Base-by-base conservation (phyloP, 192 early-diverging fungal species). In the Endogone sp. region DNA sequence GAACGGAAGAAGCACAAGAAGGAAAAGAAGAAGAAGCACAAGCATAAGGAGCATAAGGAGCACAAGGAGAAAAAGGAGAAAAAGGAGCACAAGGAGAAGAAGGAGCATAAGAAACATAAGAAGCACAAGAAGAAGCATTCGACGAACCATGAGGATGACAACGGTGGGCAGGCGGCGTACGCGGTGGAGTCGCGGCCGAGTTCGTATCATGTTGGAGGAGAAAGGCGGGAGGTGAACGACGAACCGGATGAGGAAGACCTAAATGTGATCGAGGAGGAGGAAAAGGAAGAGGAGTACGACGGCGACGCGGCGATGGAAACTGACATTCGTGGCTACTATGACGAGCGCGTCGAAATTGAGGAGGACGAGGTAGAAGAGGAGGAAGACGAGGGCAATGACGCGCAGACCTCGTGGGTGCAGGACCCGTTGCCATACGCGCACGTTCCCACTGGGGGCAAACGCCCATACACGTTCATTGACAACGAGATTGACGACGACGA, bases 311-410 rank as follows among this genome's bases (percentile, higher is more conserved):
- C 24, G 37, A 49, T 49, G 37, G 37, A 0, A 8, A 60, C 59
- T 21, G 22, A 28, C 6, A 28, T 16, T 60, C 27, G 59, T 6
- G 59, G 2, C 6, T 60, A 26, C 59, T 60, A 23, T 2, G 59
- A 28, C 1, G 59, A 23, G 1, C 22, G 27, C 2, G 59, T 23
- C 21, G 22, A 28, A 26, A 60, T 60, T 28, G 24, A 23, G 22
- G 67, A 70, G 37, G 69, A 78, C 29, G 74, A 75, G 58, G 71
- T 68, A 29, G 74, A 75, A 27, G 74, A 78, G 56, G 66, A 72
- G 54, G 74, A 78, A 60, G 72, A 75, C 23, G 71, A 73, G 60
- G 72, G 74, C 23, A 69, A 63, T 20, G 62, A 65, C 49, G 57
- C 65, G 9, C 6, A 49, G 9, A 6, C 55, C 71, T 49, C n/a